Evolutionary conservation across 2,329 filamentous ascomycete genomes (phyloP).

Genomic region (Penicillium sp.): DNA sequence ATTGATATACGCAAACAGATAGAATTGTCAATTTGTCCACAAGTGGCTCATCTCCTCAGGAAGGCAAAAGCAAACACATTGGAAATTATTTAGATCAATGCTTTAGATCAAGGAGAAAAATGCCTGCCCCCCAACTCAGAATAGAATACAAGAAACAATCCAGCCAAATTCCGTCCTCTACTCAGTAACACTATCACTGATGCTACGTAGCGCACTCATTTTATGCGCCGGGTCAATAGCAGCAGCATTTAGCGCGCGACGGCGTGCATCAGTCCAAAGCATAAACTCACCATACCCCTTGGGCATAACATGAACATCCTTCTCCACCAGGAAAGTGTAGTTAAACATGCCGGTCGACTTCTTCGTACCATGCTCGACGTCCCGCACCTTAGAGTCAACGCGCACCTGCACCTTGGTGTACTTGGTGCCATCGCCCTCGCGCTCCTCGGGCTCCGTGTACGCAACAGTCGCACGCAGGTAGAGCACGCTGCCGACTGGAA

Average conservation of each 20-base stretch:
- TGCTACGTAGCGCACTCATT: constrained; percentile 33
- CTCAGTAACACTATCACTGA: constrained; percentile 42
- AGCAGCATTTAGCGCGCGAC: constrained; percentile 55
- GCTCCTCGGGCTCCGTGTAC: constrained; percentile 63
- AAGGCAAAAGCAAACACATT: not conserved
- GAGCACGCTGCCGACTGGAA: constrained; percentile 71
- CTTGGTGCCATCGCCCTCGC: constrained; percentile 47
- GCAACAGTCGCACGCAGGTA: constrained; percentile 71
- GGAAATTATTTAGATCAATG: no score
- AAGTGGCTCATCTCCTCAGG: no score
- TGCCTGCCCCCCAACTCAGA: not conserved
- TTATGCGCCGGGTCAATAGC: constrained; percentile 41
- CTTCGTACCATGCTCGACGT: constrained; percentile 67
- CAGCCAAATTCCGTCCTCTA: constrained; percentile 17
- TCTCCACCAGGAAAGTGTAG: constrained; percentile 68
- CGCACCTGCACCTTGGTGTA: constrained; percentile 67
- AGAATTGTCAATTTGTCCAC: no score
- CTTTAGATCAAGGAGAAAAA: not conserved
- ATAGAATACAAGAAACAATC: not conserved
- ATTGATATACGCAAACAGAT: no score
- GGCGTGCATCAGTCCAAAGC: constrained; percentile 62
- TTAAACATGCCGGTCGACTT: constrained; percentile 73
- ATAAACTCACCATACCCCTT: constrained; percentile 63
- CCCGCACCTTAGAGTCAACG: constrained; percentile 68
- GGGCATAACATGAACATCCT: constrained; percentile 65